These are phyloP conservation scores for Sparassis latifolia DNA, from an alignment of 1,284 basidiomycete species.

Conservation along the genomic window DNA sequence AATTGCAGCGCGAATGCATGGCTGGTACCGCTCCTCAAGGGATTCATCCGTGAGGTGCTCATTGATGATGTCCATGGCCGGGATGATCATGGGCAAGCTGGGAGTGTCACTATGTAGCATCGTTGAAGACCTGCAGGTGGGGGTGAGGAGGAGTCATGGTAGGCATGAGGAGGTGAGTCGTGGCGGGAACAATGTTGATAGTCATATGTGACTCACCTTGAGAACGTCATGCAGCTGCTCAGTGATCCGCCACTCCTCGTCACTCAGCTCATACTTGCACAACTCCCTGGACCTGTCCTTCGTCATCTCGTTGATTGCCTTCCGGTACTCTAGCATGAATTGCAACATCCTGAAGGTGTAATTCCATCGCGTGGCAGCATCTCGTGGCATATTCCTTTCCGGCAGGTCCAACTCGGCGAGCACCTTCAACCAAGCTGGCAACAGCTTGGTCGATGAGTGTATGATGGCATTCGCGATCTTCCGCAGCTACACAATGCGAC, in stretches of 20 bases:
- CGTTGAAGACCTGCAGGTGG: slow-evolving; percentile 19
- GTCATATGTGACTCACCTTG: no score
- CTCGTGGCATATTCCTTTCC: no score
- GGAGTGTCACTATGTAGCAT: slow-evolving; percentile 12
- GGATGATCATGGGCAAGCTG: slow-evolving; percentile 23
- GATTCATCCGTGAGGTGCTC: slow-evolving; percentile 6
- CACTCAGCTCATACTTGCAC: slow-evolving; percentile 18
- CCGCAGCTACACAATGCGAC: no score
- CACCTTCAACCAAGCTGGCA: no score
- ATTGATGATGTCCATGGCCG: slow-evolving; percentile 20
- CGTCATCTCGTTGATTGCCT: no score
- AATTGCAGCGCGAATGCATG: neutral
- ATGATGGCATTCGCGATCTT: no score
- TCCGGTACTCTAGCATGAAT: no score
- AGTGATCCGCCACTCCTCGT: slow-evolving; percentile 17
- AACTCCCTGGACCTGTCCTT: no score
- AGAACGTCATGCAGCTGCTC: slow-evolving; percentile 12
- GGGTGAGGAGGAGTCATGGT: neutral
- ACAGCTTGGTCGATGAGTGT: no score
- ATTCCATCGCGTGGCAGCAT: no score
- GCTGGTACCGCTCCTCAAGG: slow-evolving; percentile 7
- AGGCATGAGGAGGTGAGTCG: slow-evolving; percentile 4
- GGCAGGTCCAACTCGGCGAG: no score
- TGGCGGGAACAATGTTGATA: slow-evolving; percentile 11
- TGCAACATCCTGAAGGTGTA: no score